Evolutionary conservation across 495 filamentous ascomycete genomes (phyloP).

Genomic region (Neurospora africana): DNA sequence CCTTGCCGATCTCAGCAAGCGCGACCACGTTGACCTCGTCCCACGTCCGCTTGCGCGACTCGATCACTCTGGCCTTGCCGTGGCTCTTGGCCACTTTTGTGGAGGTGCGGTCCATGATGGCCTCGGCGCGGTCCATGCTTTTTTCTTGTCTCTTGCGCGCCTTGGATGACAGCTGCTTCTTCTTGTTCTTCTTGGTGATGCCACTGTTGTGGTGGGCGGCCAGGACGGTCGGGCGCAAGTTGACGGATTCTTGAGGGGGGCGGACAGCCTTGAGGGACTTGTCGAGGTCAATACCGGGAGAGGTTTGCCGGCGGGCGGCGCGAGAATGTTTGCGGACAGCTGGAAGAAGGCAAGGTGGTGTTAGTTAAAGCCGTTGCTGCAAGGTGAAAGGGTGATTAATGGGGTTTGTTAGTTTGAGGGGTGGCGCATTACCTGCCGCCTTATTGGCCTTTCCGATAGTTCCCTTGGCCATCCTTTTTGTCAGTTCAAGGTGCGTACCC

Average conservation of each 20-base stretch:
- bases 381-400: not conserved
- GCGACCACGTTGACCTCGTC: conserved; percentile 46
- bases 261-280: conserved; percentile 59
- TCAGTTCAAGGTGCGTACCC: not conserved
- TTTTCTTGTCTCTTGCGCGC: conserved; percentile 60
- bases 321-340: conserved; percentile 52
- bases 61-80: conserved; percentile 47
- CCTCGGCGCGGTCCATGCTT: conserved; percentile 63
- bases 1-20: not conserved
- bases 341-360: conserved; percentile 7
- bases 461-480: conserved; percentile 28
- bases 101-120: conserved; percentile 56
- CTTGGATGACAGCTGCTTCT: conserved; percentile 48
- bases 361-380: not conserved
- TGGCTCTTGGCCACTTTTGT: conserved; percentile 60
- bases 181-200: conserved; percentile 50
- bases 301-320: conserved; percentile 60
- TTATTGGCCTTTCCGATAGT: conserved; percentile 30
- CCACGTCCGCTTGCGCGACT: conserved; percentile 44
- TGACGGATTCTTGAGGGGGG: conserved; percentile 40
- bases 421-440: conserved; percentile 14
- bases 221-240: conserved; percentile 49
- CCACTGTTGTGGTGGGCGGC: conserved; percentile 50
- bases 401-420: not conserved
- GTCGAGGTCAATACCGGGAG: conserved; percentile 61